A percentile compares a stretch with the other conserved stretches of the same genome.
Evolutionary conservation across 2,329 filamentous ascomycete species (phyloP).

Genomic region (Xylaria hypoxylon): DNA sequence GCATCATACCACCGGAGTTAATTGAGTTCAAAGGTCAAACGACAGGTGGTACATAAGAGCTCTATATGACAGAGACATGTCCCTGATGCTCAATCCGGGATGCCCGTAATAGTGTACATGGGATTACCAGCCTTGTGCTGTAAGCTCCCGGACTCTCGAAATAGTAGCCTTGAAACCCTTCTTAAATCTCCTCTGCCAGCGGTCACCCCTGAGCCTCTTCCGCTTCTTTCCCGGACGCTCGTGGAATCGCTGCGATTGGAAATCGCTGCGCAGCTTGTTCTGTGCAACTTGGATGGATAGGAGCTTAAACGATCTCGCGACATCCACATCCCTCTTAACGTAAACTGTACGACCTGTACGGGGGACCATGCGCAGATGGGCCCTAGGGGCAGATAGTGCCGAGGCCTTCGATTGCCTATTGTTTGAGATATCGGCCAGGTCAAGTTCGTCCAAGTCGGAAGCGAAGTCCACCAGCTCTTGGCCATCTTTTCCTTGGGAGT

Average conservation of each 20-base stretch:
- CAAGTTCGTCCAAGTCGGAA: conserved; percentile 24
- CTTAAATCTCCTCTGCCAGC: conserved; percentile 78
- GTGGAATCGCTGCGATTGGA: conserved; percentile 73
- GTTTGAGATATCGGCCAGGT: conserved; percentile 39
- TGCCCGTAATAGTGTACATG: conserved; percentile 38
- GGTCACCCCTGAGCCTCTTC: conserved; percentile 77
- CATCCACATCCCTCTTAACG: conserved; percentile 58
- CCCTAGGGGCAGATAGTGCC: background rate
- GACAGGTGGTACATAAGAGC: conserved; percentile 34
- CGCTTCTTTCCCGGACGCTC: conserved; percentile 80
- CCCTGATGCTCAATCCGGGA: conserved; percentile 18
- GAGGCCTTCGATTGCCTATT: background rate
- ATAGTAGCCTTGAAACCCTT: conserved; percentile 74
- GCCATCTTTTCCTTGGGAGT: background rate
- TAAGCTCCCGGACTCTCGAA: conserved; percentile 74
- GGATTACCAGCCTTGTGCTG: conserved; percentile 79
- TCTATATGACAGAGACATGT: conserved; percentile 30
- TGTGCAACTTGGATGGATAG: conserved; percentile 55
- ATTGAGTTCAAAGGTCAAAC: background rate
- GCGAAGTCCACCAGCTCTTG: conserved; percentile 5
- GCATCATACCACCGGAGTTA: background rate
- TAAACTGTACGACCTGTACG: conserved; percentile 59
- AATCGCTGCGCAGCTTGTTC: conserved; percentile 71
- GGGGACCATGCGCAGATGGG: conserved; percentile 54
- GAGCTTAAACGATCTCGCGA: conserved; percentile 58